phyloP scores from a whole-genome alignment of 305 asterid genomes.

The Nicotiana rustica region DNA sequence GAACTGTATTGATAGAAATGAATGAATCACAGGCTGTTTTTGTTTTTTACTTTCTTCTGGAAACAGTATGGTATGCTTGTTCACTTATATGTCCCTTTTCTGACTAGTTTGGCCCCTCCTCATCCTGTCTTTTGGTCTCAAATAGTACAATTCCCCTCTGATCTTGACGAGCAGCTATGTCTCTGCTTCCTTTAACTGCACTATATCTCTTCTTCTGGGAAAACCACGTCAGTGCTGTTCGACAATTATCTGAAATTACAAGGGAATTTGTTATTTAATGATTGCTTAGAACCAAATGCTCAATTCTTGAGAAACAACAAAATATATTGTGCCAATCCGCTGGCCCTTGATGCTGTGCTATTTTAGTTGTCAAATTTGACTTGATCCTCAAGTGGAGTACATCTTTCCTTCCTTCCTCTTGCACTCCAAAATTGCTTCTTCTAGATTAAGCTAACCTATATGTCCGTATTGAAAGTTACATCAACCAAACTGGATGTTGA shows the following conservation, averaged over 20 bases:
- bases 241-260: neutral
- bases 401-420: neutral
- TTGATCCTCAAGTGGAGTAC: neutral
- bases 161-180: conserved; percentile 15
- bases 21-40: neutral
- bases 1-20: conserved; percentile 23
- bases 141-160: conserved; percentile 14
- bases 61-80: conserved; percentile 11
- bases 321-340: neutral
- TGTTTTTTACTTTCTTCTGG: conserved; percentile 3
- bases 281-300: neutral
- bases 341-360: neutral
- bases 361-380: neutral
- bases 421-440: conserved; percentile 19
- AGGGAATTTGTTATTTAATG: neutral
- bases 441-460: conserved; percentile 17
- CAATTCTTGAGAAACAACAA: conserved; percentile 10
- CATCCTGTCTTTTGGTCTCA: neutral
- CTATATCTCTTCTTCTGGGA: conserved; percentile 10
- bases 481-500: neutral
- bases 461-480: neutral
- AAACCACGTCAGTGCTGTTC: neutral
- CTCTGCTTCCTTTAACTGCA: neutral
- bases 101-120: conserved; percentile 1
- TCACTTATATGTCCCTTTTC: conserved; percentile 21